Evolutionary conservation across 1,284 basidiomycete genomes (phyloP).

Genomic region (Pisolithus thermaeus): DNA sequence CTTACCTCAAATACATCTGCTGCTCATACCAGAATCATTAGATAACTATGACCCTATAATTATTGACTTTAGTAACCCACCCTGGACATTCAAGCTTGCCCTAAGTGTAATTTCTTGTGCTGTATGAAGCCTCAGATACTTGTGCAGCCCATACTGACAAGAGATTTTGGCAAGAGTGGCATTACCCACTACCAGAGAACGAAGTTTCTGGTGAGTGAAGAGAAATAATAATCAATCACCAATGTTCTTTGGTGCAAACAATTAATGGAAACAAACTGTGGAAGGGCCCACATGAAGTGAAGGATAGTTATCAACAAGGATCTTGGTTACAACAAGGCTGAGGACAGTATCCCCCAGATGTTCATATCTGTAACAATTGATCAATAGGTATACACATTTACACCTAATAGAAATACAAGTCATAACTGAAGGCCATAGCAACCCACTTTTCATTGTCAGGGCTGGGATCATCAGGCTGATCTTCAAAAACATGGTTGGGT

Average conservation of each 20-base stretch:
- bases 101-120: conserved; percentile 64
- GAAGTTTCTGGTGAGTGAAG: conserved; percentile 51
- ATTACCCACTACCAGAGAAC: conserved; percentile 66
- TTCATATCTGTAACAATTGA: conserved; percentile 45
- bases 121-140: conserved; percentile 53
- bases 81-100: conserved; percentile 64
- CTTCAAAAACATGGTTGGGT: conserved; percentile 69
- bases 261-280: conserved; percentile 42
- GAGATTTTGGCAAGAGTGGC: conserved; percentile 65
- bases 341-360: conserved; percentile 71
- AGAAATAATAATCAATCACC: background rate
- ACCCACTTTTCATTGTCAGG: conserved; percentile 72
- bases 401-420: no score
- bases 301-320: conserved; percentile 59
- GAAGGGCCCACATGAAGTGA: conserved; percentile 68
- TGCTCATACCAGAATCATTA: conserved; percentile 21
- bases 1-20: conserved; percentile 72
- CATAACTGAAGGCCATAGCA: background rate
- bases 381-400: background rate
- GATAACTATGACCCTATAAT: background rate
- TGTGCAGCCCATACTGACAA: conserved; percentile 54
- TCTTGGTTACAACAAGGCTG: conserved; percentile 54
- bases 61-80: conserved; percentile 30
- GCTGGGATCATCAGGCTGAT: conserved; percentile 58
- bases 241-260: no score